Evolutionary conservation across 139 green algal genomes (phyloP).

Genomic region (Monoraphidium neglectum): DNA sequence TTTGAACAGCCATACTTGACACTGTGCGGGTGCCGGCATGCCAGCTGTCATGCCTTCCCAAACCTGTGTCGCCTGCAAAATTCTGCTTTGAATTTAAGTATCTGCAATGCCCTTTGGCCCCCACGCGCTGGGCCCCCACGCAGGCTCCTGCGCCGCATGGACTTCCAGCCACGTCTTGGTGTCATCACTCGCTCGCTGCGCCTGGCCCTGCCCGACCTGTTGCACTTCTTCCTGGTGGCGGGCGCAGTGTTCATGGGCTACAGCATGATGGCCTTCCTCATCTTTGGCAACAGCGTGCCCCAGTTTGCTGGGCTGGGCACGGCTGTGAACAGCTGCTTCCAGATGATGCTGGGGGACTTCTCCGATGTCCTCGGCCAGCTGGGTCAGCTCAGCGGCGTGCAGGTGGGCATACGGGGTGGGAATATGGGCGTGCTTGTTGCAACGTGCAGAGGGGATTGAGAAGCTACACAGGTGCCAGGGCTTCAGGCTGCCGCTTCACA

Average conservation of each 20-base stretch:
- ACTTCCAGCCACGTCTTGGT: slow-evolving; percentile 88
- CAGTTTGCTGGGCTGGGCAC: slow-evolving; percentile 67
- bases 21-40: too few relatives aligned
- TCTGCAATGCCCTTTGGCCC: too few relatives aligned
- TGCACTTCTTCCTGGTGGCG: slow-evolving; percentile 83
- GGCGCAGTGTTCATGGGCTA: slow-evolving; percentile 87
- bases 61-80: too few relatives aligned
- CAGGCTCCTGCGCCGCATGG: slow-evolving; percentile 81
- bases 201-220: slow-evolving; percentile 73
- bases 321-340: slow-evolving; percentile 82
- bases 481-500: too few relatives aligned
- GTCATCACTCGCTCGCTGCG: slow-evolving; percentile 82
- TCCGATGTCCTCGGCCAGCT: slow-evolving; percentile 63
- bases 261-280: slow-evolving; percentile 83
- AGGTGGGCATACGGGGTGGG: slow-evolving; percentile 32
- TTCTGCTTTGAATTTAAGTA: too few relatives aligned
- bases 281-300: slow-evolving; percentile 73
- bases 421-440: background rate
- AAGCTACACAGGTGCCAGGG: too few relatives aligned
- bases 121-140: too few relatives aligned
- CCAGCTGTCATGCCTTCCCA: too few relatives aligned
- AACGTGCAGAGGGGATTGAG: too few relatives aligned
- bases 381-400: slow-evolving; percentile 65
- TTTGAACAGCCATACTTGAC: too few relatives aligned
- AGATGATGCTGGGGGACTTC: slow-evolving; percentile 85